Percentiles rank a stretch among this genome's conserved stretches.
These are phyloP conservation scores for Pestalotiopsis sp. DNA, from an alignment of 2,329 filamentous ascomycete genomes.

Conservation along the genomic window DNA sequence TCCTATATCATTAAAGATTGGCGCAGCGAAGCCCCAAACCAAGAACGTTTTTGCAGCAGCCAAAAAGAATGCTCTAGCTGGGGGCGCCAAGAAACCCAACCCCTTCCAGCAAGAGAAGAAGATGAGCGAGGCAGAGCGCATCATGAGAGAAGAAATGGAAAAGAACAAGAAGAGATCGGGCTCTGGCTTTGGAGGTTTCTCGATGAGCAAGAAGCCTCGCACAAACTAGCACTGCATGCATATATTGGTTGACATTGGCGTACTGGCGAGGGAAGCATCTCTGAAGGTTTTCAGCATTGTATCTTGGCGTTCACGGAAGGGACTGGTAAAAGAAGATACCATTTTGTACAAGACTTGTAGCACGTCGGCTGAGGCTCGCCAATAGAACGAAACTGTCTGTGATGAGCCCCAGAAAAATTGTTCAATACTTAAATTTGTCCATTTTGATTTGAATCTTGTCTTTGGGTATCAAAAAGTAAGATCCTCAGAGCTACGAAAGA, in stretches of 20 bases:
- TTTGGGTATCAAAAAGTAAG: too few relatives aligned
- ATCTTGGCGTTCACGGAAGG: background rate
- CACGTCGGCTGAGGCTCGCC: too few relatives aligned
- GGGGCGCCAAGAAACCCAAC: constrained; percentile 62
- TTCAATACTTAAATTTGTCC: too few relatives aligned
- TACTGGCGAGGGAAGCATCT: background rate
- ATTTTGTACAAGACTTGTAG: background rate
- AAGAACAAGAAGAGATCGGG: constrained; percentile 68
- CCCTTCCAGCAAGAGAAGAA: constrained; percentile 70
- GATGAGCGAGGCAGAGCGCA: constrained; percentile 85
- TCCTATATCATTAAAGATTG: constrained; percentile 65
- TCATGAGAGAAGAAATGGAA: constrained; percentile 86
- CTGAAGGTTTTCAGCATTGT: background rate
- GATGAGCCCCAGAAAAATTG: too few relatives aligned
- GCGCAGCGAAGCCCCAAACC: constrained; percentile 61
- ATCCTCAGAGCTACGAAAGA: too few relatives aligned
- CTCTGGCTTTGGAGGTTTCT: constrained; percentile 47
- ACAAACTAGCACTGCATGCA: constrained; percentile 30
- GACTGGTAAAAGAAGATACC: background rate
- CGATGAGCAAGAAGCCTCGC: constrained; percentile 57
- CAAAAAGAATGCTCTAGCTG: constrained; percentile 69
- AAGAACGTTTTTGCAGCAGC: constrained; percentile 76
- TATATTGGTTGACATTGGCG: background rate
- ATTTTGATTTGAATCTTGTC: too few relatives aligned
- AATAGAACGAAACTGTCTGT: too few relatives aligned